phyloP scores from a whole-genome alignment of 345 rosid species.

The Melaleuca quinquenervia region DNA sequence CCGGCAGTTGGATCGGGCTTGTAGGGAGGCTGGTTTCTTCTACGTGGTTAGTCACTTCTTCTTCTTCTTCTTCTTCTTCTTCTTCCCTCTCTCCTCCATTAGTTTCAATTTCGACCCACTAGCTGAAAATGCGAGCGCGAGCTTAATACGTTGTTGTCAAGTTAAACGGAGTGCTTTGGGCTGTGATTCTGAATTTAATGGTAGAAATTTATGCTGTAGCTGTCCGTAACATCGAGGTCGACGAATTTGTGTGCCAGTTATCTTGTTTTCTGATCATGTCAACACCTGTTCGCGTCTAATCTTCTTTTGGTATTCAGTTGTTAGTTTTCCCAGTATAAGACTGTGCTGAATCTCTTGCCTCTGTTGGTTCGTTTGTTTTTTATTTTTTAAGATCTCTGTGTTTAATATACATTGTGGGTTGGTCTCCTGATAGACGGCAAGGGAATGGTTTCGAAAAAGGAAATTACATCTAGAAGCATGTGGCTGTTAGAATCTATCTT shows the following conservation, averaged over 20 bases:
- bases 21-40: conserved; percentile 84
- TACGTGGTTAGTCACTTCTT: conserved; percentile 37
- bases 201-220: neutral
- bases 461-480: neutral
- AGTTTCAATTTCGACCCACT: neutral
- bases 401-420: neutral
- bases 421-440: neutral
- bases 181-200: neutral
- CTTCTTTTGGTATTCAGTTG: neutral
- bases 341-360: neutral
- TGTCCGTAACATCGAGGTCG: neutral
- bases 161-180: neutral
- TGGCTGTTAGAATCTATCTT: neutral
- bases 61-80: neutral
- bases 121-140: neutral
- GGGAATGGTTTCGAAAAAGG: too few species aligned
- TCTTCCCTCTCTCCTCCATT: neutral
- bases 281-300: neutral
- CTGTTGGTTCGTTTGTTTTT: neutral
- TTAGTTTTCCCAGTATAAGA: neutral
- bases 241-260: neutral
- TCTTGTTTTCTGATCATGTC: neutral
- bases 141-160: neutral
- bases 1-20: conserved; percentile 56
- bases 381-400: neutral